Percentiles rank a stretch among this genome's conserved stretches.
phyloP scores from a whole-genome alignment of 2,329 filamentous ascomycete genomes.

The Pyrenophora teres region DNA sequence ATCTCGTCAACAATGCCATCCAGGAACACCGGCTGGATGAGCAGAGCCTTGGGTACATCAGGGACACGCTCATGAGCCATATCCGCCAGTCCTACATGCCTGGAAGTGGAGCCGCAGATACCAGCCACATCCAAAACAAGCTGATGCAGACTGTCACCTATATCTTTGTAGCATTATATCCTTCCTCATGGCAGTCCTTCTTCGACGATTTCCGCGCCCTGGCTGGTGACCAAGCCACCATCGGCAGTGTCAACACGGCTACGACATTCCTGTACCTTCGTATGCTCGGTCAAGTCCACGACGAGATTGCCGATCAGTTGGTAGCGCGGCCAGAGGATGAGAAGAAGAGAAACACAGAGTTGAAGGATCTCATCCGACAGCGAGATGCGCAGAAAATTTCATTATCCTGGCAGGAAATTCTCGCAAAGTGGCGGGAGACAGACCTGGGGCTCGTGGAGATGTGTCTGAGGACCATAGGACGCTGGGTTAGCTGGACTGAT shows the following conservation, averaged over 20 bases:
- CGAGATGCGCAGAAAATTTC: constrained; percentile 89
- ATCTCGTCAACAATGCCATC: constrained; percentile 90
- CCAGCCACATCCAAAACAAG: constrained; percentile 87
- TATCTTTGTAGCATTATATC: constrained; percentile 87
- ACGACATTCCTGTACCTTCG: constrained; percentile 88
- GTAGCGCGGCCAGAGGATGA: constrained; percentile 78
- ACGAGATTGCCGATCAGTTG: constrained; percentile 94
- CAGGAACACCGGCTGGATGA: constrained; percentile 77
- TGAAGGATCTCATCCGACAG: constrained; percentile 88
- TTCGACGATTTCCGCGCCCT: constrained; percentile 86
- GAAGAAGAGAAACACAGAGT: constrained; percentile 80
- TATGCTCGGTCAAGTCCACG: constrained; percentile 86
- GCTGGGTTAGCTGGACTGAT: constrained; percentile 99
- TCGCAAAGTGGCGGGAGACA: constrained; percentile 72
- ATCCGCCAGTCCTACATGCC: constrained; percentile 74
- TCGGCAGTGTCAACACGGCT: constrained; percentile 67
- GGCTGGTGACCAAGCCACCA: constrained; percentile 64
- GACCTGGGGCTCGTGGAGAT: constrained; percentile 79
- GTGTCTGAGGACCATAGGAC: constrained; percentile 87
- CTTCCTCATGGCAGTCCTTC: constrained; percentile 83
- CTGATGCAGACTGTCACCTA: constrained; percentile 94
- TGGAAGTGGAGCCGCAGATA: constrained; percentile 66
- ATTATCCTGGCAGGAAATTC: constrained; percentile 87
- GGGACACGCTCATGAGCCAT: constrained; percentile 81
- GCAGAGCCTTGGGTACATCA: constrained; percentile 74